Conservation (phyloP, 805 yeast species). For the Zygosaccharomyces siamensis region DNA sequence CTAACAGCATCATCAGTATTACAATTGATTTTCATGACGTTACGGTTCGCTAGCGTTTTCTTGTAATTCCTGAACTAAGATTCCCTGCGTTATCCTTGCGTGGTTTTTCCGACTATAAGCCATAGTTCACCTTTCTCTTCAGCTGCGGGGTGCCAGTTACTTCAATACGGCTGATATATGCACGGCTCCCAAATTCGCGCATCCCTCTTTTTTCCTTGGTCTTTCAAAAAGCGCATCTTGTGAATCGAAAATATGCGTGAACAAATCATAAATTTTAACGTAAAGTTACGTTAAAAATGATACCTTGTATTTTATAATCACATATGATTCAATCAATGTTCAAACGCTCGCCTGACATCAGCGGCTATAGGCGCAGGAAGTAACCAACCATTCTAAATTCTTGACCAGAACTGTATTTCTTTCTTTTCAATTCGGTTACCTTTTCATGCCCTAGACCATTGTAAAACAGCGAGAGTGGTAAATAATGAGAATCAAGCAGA, state of each 20-base stretch:
- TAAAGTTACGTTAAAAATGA: no score
- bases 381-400: no score
- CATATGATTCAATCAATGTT: no score
- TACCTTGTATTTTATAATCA: no score
- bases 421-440: no score
- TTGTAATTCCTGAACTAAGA: neutral
- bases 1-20: neutral
- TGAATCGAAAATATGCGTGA: neutral
- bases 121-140: neutral
- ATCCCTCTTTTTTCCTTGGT: neutral
- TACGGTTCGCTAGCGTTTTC: neutral
- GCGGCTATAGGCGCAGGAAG: no score
- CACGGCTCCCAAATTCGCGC: conserved; percentile 3
- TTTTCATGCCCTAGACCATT: no score
- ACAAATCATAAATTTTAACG: no score
- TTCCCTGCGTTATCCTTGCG: conserved; percentile 5
- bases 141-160: neutral
- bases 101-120: neutral
- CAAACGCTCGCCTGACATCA: no score
- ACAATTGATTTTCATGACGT: neutral
- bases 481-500: no score
- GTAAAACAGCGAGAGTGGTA: no score
- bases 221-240: neutral
- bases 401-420: no score
- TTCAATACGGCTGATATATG: neutral